Evolutionary conservation across 192 early-diverging fungal species (phyloP).

Genomic region (Backusella parvicylindrica): DNA sequence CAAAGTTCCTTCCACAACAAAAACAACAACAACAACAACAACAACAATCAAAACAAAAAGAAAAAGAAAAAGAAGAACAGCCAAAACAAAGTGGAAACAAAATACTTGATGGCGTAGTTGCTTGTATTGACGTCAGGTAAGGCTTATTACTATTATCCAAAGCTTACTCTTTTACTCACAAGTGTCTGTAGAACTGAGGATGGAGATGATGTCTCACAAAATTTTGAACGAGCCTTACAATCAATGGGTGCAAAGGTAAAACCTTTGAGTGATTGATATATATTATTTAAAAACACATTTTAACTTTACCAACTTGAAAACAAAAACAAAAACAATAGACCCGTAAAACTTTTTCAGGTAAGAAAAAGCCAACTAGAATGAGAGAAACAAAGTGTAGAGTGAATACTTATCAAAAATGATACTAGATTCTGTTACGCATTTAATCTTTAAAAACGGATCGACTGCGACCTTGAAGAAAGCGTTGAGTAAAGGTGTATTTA

Average conservation of each 20-base stretch:
- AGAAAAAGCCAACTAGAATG: background rate
- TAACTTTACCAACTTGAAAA: background rate
- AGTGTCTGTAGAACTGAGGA: constrained; percentile 31
- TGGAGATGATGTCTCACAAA: constrained; percentile 32
- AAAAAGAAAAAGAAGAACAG: background rate
- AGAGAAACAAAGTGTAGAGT: background rate
- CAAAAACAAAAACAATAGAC: background rate
- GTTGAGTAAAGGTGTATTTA: constrained; percentile 5
- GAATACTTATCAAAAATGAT: background rate
- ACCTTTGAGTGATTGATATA: background rate
- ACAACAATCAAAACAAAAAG: background rate
- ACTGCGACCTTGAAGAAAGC: constrained; percentile 25
- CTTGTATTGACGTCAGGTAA: constrained; percentile 25
- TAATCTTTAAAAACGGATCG: constrained; percentile 34
- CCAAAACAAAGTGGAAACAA: background rate
- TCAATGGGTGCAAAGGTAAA: constrained; percentile 36
- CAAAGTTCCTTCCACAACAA: background rate
- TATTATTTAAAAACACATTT: background rate
- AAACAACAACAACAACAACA: background rate
- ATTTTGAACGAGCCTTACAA: constrained; percentile 25
- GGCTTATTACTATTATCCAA: background rate
- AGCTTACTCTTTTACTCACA: no score
- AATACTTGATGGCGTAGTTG: constrained; percentile 16
- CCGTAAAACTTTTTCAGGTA: background rate
- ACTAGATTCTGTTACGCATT: constrained; percentile 30